These are phyloP conservation scores for Cryptococcus sp. DNA, from an alignment of 1,284 basidiomycete genomes.

Conservation along the genomic window DNA sequence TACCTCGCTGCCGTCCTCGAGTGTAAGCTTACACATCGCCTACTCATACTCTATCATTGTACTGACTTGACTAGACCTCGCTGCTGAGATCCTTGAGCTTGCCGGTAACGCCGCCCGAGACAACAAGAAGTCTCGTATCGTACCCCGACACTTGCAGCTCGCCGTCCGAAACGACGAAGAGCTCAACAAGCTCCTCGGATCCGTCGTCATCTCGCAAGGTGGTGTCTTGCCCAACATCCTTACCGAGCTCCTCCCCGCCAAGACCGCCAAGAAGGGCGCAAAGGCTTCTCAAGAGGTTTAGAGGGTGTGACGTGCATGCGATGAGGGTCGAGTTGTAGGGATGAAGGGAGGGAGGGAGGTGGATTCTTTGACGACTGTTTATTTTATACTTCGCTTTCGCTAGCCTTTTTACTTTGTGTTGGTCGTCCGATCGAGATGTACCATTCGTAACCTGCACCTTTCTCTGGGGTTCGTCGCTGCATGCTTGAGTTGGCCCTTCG, in stretches of 20 bases:
- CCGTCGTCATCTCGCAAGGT: slow-evolving; percentile 84
- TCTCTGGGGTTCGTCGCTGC: background rate
- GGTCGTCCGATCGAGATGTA: slow-evolving; percentile 15
- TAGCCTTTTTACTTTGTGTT: slow-evolving; percentile 22
- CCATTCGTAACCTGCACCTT: background rate
- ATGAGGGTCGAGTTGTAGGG: background rate
- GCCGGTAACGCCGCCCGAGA: slow-evolving; percentile 68
- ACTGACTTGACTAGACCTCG: slow-evolving; percentile 52
- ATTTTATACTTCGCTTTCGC: slow-evolving; percentile 28
- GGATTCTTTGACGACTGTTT: background rate
- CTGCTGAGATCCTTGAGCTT: slow-evolving; percentile 81
- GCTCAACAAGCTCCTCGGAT: slow-evolving; percentile 55
- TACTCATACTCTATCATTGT: background rate
- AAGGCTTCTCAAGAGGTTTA: slow-evolving; percentile 44
- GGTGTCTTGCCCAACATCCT: slow-evolving; percentile 75
- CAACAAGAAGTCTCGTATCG: slow-evolving; percentile 73
- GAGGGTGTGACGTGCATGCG: slow-evolving; percentile 1
- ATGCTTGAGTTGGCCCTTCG: too few species aligned
- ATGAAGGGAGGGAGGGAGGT: background rate
- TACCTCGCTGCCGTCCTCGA: slow-evolving; percentile 66
- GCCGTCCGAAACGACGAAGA: slow-evolving; percentile 85
- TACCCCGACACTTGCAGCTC: slow-evolving; percentile 81
- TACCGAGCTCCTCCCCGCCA: slow-evolving; percentile 63
- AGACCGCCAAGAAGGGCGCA: slow-evolving; percentile 47
- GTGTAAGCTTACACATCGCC: slow-evolving; percentile 27